Evolutionary conservation across 441 rosid genomes (phyloP), one percentile per base, ranked within the genome.

Genomic region (Brassica hybrid): DNA sequence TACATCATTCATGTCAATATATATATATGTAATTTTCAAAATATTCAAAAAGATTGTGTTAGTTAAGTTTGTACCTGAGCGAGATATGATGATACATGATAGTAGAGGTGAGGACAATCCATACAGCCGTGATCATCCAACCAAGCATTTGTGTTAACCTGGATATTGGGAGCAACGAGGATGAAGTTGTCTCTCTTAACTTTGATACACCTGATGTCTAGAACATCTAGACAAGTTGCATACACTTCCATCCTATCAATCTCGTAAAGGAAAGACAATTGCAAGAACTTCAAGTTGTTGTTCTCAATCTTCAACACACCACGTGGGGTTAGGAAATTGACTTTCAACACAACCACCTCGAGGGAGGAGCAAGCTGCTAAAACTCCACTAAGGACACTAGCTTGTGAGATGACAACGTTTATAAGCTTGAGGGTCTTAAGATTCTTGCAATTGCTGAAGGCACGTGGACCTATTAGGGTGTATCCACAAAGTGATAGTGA

Each of bases 251-350:
- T 1, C 5, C 7, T 38, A 25, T 36, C 14, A 13, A 62, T 7
- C 58, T 6, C 11, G 0, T 6, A 2, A 6, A 5, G 14, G 13
- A 1, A 62, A 36, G 0, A 0, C 4, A 76, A 1, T 62, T 69
- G 79, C 56, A 76, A 69, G 56, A 61, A 2, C 74, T 69, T 58
- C 48, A 76, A 12, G 1, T 50, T 76, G 1, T 62, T 69, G 79
- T 69, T 69, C 18, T 21, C 43, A 56, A 76, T 76, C 41, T 34
- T 69, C 45, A 76, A 16, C 32, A 2, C 69, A 14, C 54, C 41
- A 7, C 11, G 0, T n/a, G 1, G 18, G 2, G 0, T 19, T 19
- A 19, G 11, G 11, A 14, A 5, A 21, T 10, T 1, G 65, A 69
- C 27, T 0, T 36, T 19, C 70, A 76, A 36, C 11, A 76, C 43